A percentile compares a stretch with the other conserved stretches of the same genome.
Evolutionary conservation across 2,329 filamentous ascomycete species (phyloP).

Genomic region (Cladosporium austrohemisphaericum): DNA sequence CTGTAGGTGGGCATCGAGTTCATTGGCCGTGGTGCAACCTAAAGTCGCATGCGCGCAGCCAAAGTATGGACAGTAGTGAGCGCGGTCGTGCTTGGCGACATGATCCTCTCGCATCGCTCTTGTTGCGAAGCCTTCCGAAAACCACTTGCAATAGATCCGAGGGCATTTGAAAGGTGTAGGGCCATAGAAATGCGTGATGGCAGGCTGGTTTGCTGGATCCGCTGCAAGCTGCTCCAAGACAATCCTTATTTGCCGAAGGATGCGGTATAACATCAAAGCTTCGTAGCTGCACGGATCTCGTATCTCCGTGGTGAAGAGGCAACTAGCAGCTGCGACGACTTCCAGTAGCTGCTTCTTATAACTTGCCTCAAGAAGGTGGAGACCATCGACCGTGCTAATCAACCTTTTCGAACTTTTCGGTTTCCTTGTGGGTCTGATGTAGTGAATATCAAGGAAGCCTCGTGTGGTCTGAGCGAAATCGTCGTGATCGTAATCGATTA

Average conservation of each 20-base stretch:
- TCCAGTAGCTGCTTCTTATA: not conserved
- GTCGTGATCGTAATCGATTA: not conserved
- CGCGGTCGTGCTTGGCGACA: constrained; percentile 15
- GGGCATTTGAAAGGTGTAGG: constrained; percentile 14
- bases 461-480: not conserved
- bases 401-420: not conserved
- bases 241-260: not conserved
- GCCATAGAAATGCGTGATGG: constrained; percentile 10
- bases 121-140: constrained; percentile 13
- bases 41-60: constrained; percentile 12
- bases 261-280: not conserved
- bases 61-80: constrained; percentile 8
- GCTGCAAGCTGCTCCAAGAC: constrained; percentile 5
- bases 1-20: constrained; percentile 5
- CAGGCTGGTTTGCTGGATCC: not conserved
- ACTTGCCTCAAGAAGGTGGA: not conserved
- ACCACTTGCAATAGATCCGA: constrained; percentile 16
- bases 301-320: not conserved
- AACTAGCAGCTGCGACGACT: not conserved
- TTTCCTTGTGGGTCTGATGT: not conserved
- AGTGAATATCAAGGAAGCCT: not conserved
- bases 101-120: constrained; percentile 8
- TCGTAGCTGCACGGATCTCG: not conserved
- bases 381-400: not conserved
- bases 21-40: constrained; percentile 15